phyloP scores from a whole-genome alignment of 1,284 basidiomycete genomes.

The Apiotrichum gamsii region DNA sequence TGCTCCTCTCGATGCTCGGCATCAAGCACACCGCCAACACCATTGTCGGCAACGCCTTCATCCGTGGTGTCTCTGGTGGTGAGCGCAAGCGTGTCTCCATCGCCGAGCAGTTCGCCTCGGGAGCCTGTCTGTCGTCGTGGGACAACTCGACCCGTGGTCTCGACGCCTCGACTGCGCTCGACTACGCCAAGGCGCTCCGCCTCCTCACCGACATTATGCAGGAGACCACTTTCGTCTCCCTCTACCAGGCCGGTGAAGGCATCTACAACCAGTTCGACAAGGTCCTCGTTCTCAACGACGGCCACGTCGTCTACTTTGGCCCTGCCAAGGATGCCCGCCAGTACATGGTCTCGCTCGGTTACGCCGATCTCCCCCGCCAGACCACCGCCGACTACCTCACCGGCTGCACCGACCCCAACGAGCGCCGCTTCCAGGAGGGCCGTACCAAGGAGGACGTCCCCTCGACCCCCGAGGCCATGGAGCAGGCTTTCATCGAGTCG shows the following conservation, averaged over 20 bases:
- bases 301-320: conserved; percentile 55
- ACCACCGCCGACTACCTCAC: conserved; percentile 69
- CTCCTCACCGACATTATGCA: conserved; percentile 53
- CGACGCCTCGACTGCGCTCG: conserved; percentile 56
- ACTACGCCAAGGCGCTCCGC: conserved; percentile 55
- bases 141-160: conserved; percentile 51
- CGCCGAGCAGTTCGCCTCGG: conserved; percentile 54
- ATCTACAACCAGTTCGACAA: conserved; percentile 68
- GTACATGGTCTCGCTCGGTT: conserved; percentile 54
- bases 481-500: conserved; percentile 60
- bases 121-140: conserved; percentile 49
- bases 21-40: conserved; percentile 57
- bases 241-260: conserved; percentile 59
- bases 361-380: conserved; percentile 45
- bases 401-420: conserved; percentile 64
- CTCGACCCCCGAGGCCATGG: conserved; percentile 64
- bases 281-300: conserved; percentile 53
- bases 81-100: conserved; percentile 54
- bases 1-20: conserved; percentile 57
- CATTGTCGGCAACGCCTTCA: conserved; percentile 48
- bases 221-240: conserved; percentile 50
- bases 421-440: conserved; percentile 73
- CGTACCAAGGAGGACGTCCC: conserved; percentile 62
- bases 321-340: conserved; percentile 50
- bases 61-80: conserved; percentile 52